phyloP scores from a whole-genome alignment of 495 filamentous ascomycete genomes.

The Podospora appendiculata region DNA sequence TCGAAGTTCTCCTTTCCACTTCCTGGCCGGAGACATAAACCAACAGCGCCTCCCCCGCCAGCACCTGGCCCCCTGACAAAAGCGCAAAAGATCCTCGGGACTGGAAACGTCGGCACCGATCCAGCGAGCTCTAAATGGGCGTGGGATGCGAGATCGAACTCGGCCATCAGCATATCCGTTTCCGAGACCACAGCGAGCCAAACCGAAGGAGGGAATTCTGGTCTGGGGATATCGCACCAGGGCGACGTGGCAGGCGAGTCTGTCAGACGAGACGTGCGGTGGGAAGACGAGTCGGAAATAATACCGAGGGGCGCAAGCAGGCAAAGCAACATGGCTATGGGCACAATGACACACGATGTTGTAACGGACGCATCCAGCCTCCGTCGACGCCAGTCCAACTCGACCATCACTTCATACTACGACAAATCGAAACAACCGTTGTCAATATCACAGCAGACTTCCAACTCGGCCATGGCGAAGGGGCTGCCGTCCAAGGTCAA shows the following conservation, averaged over 20 bases:
- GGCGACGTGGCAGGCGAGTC: conserved; percentile 6
- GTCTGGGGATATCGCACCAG: conserved; percentile 6
- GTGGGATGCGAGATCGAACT: conserved; percentile 38
- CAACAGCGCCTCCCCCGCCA: conserved; percentile 5
- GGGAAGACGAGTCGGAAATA: conserved; percentile 44
- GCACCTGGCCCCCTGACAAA: conserved; percentile 28
- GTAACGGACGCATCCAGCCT: conserved; percentile 29
- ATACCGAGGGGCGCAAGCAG: conserved; percentile 23
- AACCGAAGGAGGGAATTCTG: conserved; percentile 9
- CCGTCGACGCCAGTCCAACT: conserved; percentile 39
- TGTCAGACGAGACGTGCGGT: conserved; percentile 14
- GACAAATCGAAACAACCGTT: conserved; percentile 44
- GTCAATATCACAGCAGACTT: conserved; percentile 48
- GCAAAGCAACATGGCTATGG: conserved; percentile 9
- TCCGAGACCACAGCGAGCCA: conserved; percentile 36
- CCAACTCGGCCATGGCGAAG: conserved; percentile 46
- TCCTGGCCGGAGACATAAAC: conserved; percentile 38
- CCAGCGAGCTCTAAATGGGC: conserved; percentile 15
- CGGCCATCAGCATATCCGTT: conserved; percentile 43
- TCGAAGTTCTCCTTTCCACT: conserved; percentile 48
- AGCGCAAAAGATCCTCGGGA: conserved; percentile 38
- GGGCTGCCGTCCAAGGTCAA: conserved; percentile 38
- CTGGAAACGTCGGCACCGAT: conserved; percentile 23
- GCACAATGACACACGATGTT: conserved; percentile 14
- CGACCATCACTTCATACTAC: conserved; percentile 44